Percentiles rank a stretch among this genome's conserved stretches.
Conservation (phyloP, 2,329 filamentous ascomycete species). For the Clarireedia monteithiana region DNA sequence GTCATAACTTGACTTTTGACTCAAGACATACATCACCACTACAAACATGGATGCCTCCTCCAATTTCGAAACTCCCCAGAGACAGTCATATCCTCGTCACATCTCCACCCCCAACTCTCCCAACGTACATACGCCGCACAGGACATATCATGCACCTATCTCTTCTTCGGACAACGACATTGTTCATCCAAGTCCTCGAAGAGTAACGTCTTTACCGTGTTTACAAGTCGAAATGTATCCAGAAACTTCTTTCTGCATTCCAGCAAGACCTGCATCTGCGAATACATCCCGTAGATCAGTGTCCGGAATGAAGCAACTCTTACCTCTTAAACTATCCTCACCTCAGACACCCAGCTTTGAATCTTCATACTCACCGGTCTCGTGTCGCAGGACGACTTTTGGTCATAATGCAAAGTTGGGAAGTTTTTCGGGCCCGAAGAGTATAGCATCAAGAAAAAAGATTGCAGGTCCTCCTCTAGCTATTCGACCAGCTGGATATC, state of each 20-base stretch:
- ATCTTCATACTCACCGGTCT: neutral
- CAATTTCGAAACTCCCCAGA: neutral
- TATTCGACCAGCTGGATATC: slow-evolving; percentile 12
- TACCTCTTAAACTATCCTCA: slow-evolving; percentile 19
- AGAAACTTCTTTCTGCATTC: neutral
- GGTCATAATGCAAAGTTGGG: slow-evolving; percentile 1
- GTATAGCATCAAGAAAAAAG: neutral
- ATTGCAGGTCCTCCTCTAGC: neutral
- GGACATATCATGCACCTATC: slow-evolving; percentile 11
- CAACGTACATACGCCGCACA: slow-evolving; percentile 9
- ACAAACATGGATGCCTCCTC: slow-evolving; percentile 2
- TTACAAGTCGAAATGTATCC: slow-evolving; percentile 9
- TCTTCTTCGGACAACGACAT: slow-evolving; percentile 3
- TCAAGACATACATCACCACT: neutral
- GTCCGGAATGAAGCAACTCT: slow-evolving; percentile 22
- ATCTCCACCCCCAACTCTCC: slow-evolving; percentile 2
- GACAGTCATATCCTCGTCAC: slow-evolving; percentile 8
- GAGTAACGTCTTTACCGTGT: slow-evolving; percentile 7
- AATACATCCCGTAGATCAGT: slow-evolving; percentile 16
- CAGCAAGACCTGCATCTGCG: slow-evolving; percentile 3
- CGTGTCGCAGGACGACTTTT: slow-evolving; percentile 4
- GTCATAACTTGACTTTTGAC: neutral
- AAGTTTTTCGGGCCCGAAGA: neutral
- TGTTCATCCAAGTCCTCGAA: slow-evolving; percentile 3
- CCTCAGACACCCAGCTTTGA: slow-evolving; percentile 5